Evolutionary conservation across 768 basidiomycete species (phyloP), one percentile per base, ranked within the genome.

Genomic region (Lyophyllum shimeji): DNA sequence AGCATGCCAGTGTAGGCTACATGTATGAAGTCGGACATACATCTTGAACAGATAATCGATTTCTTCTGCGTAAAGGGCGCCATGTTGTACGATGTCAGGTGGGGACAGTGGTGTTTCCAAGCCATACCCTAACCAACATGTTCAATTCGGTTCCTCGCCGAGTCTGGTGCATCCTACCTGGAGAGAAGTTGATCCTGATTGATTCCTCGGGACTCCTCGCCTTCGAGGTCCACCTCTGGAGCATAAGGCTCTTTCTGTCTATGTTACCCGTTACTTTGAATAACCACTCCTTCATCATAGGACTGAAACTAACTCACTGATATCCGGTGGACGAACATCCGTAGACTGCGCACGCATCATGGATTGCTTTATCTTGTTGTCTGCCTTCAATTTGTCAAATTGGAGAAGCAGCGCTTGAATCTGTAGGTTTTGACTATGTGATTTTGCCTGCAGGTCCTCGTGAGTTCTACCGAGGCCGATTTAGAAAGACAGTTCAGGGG

Each of bases 31-130:
- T 23, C 49, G 33, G 11, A 65, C 82, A 47, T 64, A 83, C 84
- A 84, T 75, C 12, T 71, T 56, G 60, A 85, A 86, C 8, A 86
- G 68, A 34, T 80, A 73, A 29, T 67, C 59, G 15, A 84, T 79
- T 49, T 84, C 82, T 44, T 76, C 74, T 9, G 81, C 80, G 60
- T 78, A 81, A 31, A 85, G 69, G 1, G 65, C 65, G 52, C 81
- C 80, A 52, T 76, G 72, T 52, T 74, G 75, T 50, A 84, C 71
- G 33, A 84, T 76, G 50, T 74, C 74, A 18, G 82, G 82, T 3
- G 71, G 69, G 43, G 69, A 62, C 21, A 71, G 58, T 9, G 24
- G 44, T 34, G 27, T 52, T 49, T 49, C 52, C 2, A 21, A 0
- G 1, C 42, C 50, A 55, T 47, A 31, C 20, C 29, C 47, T 49